Evolutionary conservation across 768 basidiomycete genomes (phyloP).

Genomic region (Trametes sanguinea): DNA sequence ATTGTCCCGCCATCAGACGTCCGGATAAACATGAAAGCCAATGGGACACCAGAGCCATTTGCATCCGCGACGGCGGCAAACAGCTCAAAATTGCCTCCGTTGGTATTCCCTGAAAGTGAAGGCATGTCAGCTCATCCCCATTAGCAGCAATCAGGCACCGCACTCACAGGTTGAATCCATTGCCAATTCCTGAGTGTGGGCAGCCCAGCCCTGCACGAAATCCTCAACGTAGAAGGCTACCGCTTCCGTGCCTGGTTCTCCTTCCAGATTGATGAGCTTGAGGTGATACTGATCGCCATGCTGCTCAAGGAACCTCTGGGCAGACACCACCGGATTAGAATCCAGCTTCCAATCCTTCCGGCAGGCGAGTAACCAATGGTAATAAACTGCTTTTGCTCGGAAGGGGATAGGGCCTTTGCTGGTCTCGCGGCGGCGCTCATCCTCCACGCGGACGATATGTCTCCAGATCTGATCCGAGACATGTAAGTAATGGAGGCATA

Average conservation of each 20-base stretch:
- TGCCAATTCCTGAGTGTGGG: conserved; percentile 13
- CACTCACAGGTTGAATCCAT: conserved; percentile 23
- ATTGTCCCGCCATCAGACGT: conserved; percentile 15
- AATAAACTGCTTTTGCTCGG: conserved; percentile 3
- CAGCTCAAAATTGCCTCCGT: conserved; percentile 35
- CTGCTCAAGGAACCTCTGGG: not conserved
- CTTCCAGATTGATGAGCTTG: conserved; percentile 2
- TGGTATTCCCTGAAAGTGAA: conserved; percentile 35
- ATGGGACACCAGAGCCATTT: conserved; percentile 36
- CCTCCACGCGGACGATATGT: conserved; percentile 11
- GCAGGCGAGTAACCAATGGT: conserved; percentile 9
- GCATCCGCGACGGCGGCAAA: conserved; percentile 38
- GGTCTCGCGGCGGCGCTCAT: not conserved
- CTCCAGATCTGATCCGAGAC: conserved; percentile 14
- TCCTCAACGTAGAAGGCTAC: conserved; percentile 19
- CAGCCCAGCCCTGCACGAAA: conserved; percentile 11
- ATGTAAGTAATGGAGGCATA: not conserved
- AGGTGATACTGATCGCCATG: conserved; percentile 5
- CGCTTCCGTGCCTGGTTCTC: conserved; percentile 9
- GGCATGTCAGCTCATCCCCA: no score
- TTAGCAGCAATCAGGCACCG: no score
- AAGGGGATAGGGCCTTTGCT: conserved; percentile 1
- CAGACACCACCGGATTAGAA: conserved; percentile 10
- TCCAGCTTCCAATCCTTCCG: conserved; percentile 10
- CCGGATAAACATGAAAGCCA: conserved; percentile 32